phyloP scores from a whole-genome alignment of 257 asterid genomes.

The Solanum dulcamara region DNA sequence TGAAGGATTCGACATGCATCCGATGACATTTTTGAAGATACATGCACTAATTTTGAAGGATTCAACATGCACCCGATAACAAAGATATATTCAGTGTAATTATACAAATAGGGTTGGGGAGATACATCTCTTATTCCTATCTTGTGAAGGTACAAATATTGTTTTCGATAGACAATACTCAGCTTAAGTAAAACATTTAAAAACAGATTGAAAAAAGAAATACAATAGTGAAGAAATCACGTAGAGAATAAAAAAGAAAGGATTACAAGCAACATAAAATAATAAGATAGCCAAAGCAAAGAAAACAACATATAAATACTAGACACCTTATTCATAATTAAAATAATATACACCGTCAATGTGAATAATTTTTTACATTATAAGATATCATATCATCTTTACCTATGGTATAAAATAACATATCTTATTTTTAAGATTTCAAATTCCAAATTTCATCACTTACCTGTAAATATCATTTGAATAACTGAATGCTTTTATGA shows the following conservation, averaged over 20 bases:
- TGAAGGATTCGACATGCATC: too few relatives aligned
- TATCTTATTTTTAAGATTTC: neutral
- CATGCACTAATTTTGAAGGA: too few relatives aligned
- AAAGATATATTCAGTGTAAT: too few relatives aligned
- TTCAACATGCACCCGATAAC: too few relatives aligned
- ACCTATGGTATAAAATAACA: neutral
- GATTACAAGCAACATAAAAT: neutral
- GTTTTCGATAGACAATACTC: neutral
- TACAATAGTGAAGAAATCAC: neutral
- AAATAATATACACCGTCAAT: too few relatives aligned
- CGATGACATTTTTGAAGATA: too few relatives aligned
- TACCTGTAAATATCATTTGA: neutral
- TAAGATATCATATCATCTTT: neutral
- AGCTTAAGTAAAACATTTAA: neutral
- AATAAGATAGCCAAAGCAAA: neutral
- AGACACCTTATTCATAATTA: neutral
- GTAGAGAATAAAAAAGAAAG: neutral
- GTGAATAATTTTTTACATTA: neutral
- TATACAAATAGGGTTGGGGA: accelerated
- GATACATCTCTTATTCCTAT: neutral
- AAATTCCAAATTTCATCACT: accelerated
- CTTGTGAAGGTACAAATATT: neutral
- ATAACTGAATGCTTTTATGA: neutral
- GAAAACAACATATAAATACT: neutral
- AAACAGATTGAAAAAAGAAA: neutral